Base-by-base conservation (phyloP, 495 filamentous ascomycete genomes). In the Lasiosphaeria ovina region DNA sequence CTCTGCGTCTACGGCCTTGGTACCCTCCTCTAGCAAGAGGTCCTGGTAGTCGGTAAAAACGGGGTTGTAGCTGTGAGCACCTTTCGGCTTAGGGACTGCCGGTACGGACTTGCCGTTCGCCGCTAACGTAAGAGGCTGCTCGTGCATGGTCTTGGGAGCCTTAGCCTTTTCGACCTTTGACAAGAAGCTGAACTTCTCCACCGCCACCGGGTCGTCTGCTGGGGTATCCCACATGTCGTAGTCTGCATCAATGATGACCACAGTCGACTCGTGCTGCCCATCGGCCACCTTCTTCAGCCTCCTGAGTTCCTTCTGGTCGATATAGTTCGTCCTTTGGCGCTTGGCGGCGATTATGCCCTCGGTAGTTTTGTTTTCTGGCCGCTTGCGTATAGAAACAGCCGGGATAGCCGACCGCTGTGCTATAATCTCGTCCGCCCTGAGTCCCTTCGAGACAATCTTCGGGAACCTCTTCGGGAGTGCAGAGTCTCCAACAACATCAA, bases 361-460 rank as follows among this genome's bases (percentile, higher is more conserved):
- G 24, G 78, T 78, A 32, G 75, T 79, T 63, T 79, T 78, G 66
- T 61, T 72, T 45, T 80, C 84, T 12, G 82, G 65, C 35, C 94
- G 85, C 74, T 97, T 98, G 61, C 86, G 83, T 36, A 82, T 79
- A 31, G 88, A 81, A 2, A 98, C 83, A 4, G 87, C 86, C 0
- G 91, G 88, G 31, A 97, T 81, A 4, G 85, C 89, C 42, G 91
- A 95, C 45, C 94, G 85, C 62, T 85, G 81, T 4, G 91, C 87
- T 55, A 98, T 84, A 59, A 98, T 98, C 71, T 97, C 89, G 63
- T 98, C 92, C 55, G 86, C 82, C 74, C 90, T 96, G 56, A 98
- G 82, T 11, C 82, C 78, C 73, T 94, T 96, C 58, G 71, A 75
- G 61, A 70, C 59, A 69, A 86, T 79, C 69, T 89, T 89, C 47